These are phyloP conservation scores for Cladosporium sp. DNA, from an alignment of 2,329 filamentous ascomycete genomes.

Conservation along the genomic window DNA sequence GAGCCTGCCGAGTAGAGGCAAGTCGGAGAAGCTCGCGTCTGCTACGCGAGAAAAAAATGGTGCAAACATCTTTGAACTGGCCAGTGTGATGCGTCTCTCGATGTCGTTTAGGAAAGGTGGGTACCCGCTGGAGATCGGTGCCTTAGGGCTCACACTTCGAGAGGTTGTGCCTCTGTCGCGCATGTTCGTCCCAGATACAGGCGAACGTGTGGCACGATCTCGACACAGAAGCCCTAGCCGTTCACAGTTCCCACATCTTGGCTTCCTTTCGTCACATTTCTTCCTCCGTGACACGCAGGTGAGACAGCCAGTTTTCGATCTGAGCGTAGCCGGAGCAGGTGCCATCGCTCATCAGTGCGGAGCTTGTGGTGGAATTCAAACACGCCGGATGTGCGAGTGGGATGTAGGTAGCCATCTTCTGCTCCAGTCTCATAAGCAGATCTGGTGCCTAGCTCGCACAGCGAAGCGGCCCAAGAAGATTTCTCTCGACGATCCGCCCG, in stretches of 20 bases:
- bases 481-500: no score
- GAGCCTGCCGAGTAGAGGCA: conserved; percentile 14
- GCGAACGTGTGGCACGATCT: conserved; percentile 2
- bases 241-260: conserved; percentile 85
- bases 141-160: background rate
- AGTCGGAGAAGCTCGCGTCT: conserved; percentile 7
- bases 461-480: no score
- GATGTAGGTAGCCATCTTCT: no score
- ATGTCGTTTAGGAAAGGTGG: conserved; percentile 15
- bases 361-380: no score
- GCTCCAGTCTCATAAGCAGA: no score
- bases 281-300: conserved; percentile 89
- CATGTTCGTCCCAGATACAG: background rate
- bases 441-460: no score
- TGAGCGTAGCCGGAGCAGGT: background rate
- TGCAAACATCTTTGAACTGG: conserved; percentile 8
- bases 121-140: conserved; percentile 16
- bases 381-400: no score
- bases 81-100: conserved; percentile 12
- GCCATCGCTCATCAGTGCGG: background rate
- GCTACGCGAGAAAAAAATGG: conserved; percentile 15
- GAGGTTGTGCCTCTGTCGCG: background rate
- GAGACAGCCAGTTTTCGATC: conserved; percentile 80
- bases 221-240: conserved; percentile 38
- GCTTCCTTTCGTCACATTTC: conserved; percentile 91